A percentile compares a stretch with the other conserved stretches of the same genome.
Conservation (phyloP, 2,329 filamentous ascomycete genomes). For the Peltaster fructicola region DNA sequence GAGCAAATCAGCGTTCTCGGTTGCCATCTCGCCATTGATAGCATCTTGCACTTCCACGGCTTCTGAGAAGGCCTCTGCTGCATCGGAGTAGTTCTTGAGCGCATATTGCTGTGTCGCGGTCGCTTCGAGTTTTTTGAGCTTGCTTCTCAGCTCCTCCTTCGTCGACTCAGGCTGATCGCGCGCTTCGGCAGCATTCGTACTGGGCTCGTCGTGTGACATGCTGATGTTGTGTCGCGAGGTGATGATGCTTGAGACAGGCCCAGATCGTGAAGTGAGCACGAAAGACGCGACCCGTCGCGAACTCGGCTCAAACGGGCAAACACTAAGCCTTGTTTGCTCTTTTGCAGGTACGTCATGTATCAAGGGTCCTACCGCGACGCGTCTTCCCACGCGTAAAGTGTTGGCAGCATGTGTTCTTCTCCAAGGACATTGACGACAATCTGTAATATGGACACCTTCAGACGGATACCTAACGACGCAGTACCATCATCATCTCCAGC, state of each 20-base stretch:
- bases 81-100: constrained; percentile 72
- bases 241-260: too few species aligned
- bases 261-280: too few species aligned
- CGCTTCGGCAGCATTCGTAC: constrained; percentile 1
- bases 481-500: constrained; percentile 72
- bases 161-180: not conserved
- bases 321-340: too few species aligned
- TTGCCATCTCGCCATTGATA: constrained; percentile 79
- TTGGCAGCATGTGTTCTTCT: constrained; percentile 1
- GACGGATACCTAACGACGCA: constrained; percentile 22
- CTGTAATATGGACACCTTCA: constrained; percentile 12
- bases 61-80: constrained; percentile 72
- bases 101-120: constrained; percentile 73
- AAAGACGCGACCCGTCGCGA: too few species aligned
- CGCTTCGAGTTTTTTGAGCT: constrained; percentile 50
- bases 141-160: constrained; percentile 10
- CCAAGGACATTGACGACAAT: not conserved
- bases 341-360: not conserved
- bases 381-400: too few species aligned
- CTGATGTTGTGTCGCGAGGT: constrained; percentile 1
- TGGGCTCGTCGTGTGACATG: constrained; percentile 1
- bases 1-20: constrained; percentile 81
- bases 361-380: not conserved
- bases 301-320: too few species aligned
- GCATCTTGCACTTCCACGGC: constrained; percentile 81